Evolutionary conservation across 2,329 filamentous ascomycete species (phyloP).

Genomic region (Beauveria rudraprayagi): DNA sequence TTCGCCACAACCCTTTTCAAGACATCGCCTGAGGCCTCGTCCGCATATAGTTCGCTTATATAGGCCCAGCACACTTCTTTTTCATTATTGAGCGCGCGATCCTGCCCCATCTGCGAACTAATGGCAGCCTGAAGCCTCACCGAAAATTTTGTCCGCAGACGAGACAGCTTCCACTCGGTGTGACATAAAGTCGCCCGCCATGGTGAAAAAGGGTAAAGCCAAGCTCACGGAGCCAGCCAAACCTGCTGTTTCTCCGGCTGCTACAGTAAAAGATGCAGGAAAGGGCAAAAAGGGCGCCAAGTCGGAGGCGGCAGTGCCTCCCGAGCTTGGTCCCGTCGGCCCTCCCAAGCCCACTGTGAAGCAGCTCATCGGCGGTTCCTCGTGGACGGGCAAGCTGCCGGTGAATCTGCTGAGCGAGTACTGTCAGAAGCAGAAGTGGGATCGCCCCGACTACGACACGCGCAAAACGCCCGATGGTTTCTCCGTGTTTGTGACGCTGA

Average conservation of each 20-base stretch:
- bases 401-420: constrained; percentile 90
- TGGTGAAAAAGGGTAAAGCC: constrained; percentile 48
- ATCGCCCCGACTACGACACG: constrained; percentile 85
- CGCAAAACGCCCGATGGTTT: constrained; percentile 65
- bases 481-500: constrained; percentile 74
- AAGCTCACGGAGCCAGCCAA: constrained; percentile 35
- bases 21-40: background rate
- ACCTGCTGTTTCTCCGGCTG: constrained; percentile 18
- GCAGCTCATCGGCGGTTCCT: constrained; percentile 85
- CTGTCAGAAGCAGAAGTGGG: constrained; percentile 94
- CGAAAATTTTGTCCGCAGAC: constrained; percentile 2
- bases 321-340: constrained; percentile 28
- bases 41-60: background rate
- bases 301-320: constrained; percentile 22
- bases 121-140: background rate
- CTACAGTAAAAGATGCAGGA: constrained; percentile 40
- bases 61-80: background rate
- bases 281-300: constrained; percentile 46
- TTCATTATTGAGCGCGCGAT: background rate
- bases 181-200: constrained; percentile 18
- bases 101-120: background rate
- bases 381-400: constrained; percentile 95
- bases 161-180: background rate
- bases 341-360: constrained; percentile 57
- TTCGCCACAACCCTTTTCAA: background rate